These are phyloP conservation scores for Fraxinus latifolia DNA, from an alignment of 305 asterid genomes.

Conservation along the genomic window DNA sequence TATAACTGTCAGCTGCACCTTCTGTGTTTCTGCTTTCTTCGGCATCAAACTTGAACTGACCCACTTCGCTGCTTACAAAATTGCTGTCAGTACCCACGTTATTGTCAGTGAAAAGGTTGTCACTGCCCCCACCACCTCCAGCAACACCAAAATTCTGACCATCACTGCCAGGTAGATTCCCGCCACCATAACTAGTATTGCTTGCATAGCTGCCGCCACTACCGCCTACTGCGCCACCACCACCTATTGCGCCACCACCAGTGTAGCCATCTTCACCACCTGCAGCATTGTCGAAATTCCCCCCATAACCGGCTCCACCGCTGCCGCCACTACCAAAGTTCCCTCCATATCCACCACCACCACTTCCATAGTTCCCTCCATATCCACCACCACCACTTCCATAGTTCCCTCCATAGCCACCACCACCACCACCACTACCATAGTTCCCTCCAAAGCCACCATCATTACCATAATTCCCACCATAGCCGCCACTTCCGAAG, in stretches of 20 bases:
- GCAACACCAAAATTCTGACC: conserved; percentile 31
- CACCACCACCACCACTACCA: background rate
- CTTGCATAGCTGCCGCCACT: conserved; percentile 14
- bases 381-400: background rate
- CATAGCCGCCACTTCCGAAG: conserved; percentile 26
- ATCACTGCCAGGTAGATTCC: conserved; percentile 13
- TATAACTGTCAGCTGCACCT: conserved; percentile 9
- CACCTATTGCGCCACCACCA: conserved; percentile 12
- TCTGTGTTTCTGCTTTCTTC: conserved; percentile 6
- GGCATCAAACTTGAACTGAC: conserved; percentile 22
- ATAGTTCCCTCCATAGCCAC: background rate
- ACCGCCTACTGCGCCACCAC: conserved; percentile 6
- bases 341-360: background rate
- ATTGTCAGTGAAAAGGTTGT: background rate
- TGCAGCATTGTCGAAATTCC: background rate
- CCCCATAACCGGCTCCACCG: background rate
- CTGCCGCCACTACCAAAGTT: background rate
- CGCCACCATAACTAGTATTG: conserved; percentile 14
- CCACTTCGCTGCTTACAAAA: conserved; percentile 11
- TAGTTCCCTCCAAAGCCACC: conserved; percentile 26
- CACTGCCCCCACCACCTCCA: conserved; percentile 28
- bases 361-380: conserved; percentile 17
- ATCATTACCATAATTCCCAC: conserved; percentile 11
- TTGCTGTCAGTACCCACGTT: conserved; percentile 1
- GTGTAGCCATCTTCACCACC: conserved; percentile 2